Evolutionary conservation across 1,284 basidiomycete genomes (phyloP).

Genomic region (Cystobasidiaceae sp.): DNA sequence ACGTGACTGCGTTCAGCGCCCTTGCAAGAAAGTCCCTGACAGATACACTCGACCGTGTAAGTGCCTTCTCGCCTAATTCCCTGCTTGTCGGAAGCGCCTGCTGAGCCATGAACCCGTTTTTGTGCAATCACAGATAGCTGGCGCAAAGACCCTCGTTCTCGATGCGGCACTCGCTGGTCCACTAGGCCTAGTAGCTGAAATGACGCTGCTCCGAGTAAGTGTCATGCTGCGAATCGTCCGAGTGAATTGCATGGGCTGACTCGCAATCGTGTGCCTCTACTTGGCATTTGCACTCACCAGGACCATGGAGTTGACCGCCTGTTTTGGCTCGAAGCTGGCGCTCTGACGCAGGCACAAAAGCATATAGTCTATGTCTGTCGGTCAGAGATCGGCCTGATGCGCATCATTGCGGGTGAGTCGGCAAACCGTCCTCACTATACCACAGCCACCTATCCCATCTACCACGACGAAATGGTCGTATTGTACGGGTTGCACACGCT

Average conservation of each 20-base stretch:
- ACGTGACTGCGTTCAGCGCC: conserved; percentile 26
- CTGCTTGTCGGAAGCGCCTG: neutral
- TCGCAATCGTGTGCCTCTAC: neutral
- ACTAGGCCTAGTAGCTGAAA: conserved; percentile 85
- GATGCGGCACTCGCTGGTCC: conserved; percentile 84
- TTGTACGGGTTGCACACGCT: too few relatives aligned
- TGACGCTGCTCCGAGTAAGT: conserved; percentile 77
- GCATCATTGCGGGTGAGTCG: conserved; percentile 78
- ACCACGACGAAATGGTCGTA: too few relatives aligned
- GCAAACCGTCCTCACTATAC: neutral
- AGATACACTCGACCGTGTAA: conserved; percentile 26
- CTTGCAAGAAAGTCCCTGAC: conserved; percentile 15
- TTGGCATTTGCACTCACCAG: too few relatives aligned
- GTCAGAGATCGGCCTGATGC: conserved; percentile 76
- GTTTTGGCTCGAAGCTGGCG: conserved; percentile 94
- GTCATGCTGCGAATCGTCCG: neutral
- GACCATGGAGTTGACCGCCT: conserved; percentile 99
- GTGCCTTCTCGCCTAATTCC: neutral
- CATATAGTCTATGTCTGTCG: conserved; percentile 92
- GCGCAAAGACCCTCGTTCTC: conserved; percentile 90
- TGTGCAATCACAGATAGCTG: conserved; percentile 66
- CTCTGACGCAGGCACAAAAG: conserved; percentile 69
- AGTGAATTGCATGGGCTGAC: neutral
- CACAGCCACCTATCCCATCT: neutral
- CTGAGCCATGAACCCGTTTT: neutral